Evolutionary conservation across 495 filamentous ascomycete genomes (phyloP).

Genomic region (Niebla homalea): DNA sequence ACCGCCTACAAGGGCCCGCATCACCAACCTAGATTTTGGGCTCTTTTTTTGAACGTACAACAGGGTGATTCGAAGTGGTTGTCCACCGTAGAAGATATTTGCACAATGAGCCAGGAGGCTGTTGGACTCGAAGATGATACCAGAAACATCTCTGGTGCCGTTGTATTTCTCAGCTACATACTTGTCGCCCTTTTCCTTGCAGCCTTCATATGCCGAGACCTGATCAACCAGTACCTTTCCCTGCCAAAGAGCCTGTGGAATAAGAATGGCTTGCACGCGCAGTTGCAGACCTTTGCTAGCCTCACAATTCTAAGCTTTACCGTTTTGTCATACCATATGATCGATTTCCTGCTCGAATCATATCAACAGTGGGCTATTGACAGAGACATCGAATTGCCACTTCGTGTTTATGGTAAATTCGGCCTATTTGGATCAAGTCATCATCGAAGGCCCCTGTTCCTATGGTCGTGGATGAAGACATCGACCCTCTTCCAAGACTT

Average conservation of each 20-base stretch:
- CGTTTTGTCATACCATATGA: constrained; percentile 15
- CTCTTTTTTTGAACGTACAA: too few species aligned
- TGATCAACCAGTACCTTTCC: neutral
- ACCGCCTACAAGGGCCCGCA: too few species aligned
- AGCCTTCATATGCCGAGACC: constrained; percentile 4
- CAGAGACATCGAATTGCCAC: neutral
- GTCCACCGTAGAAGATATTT: too few species aligned
- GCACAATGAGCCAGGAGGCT: too few species aligned
- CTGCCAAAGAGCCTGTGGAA: neutral
- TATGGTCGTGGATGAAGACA: constrained; percentile 13
- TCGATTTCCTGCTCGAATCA: constrained; percentile 9
- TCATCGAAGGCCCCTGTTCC: neutral
- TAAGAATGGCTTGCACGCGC: neutral
- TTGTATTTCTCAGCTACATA: constrained; percentile 10
- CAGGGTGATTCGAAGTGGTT: too few species aligned
- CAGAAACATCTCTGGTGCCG: neutral
- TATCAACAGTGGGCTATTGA: constrained; percentile 9
- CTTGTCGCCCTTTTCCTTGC: constrained; percentile 10
- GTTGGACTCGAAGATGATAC: neutral
- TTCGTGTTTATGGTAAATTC: neutral
- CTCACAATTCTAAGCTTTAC: constrained; percentile 13
- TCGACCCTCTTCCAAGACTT: constrained; percentile 25
- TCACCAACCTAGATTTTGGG: too few species aligned
- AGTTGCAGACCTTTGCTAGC: constrained; percentile 7
- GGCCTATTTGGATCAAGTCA: neutral